Percentiles rank a stretch among this genome's conserved stretches.
Evolutionary conservation across 441 rosid genomes (phyloP).

Genomic region (Syzygium malaccense): DNA sequence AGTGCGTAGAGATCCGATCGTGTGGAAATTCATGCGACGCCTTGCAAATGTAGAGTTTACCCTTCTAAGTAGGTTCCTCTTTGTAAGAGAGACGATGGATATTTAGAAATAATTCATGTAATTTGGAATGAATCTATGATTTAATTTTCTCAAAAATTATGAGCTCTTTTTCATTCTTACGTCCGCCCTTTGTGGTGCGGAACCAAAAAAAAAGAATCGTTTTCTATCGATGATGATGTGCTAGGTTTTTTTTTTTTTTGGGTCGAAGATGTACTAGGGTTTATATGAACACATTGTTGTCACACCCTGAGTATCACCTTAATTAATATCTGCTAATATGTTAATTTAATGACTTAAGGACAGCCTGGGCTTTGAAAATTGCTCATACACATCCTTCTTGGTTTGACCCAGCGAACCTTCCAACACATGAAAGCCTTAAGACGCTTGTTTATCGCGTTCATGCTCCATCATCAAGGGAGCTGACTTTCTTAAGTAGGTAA

Average conservation of each 20-base stretch:
- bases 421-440: not conserved
- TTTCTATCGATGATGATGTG: not conserved
- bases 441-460: not conserved
- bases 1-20: not conserved
- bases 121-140: not conserved
- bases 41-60: not conserved
- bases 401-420: not conserved
- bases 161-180: not conserved
- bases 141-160: not conserved
- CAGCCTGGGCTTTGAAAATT: not conserved
- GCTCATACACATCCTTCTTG: not conserved
- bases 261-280: not conserved
- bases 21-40: not conserved
- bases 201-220: not conserved
- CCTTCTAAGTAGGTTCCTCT: not conserved
- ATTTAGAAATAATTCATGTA: not conserved
- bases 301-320: not conserved
- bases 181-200: accelerated
- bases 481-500: not conserved
- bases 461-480: not conserved
- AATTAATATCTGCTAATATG: not conserved
- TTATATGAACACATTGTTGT: not conserved
- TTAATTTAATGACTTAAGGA: not conserved
- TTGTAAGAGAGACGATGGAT: accelerated
- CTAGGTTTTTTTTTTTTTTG: not conserved